Percentiles rank a stretch among this genome's conserved stretches.
Evolutionary conservation across 306 rosid species (phyloP).

Genomic region (Gastrolobium villosum): DNA sequence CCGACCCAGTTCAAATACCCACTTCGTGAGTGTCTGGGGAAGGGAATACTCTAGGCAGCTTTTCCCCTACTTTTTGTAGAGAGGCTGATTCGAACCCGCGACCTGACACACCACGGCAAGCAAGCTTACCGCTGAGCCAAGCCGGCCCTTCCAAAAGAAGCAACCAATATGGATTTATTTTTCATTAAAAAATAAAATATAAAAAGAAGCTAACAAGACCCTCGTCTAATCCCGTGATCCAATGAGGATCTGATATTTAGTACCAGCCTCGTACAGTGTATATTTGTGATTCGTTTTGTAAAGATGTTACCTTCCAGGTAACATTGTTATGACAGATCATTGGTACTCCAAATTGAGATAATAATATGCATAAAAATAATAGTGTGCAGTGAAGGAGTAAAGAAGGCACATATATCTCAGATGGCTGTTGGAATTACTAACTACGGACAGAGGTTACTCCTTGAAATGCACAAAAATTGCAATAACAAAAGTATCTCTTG

Average conservation of each 20-base stretch:
- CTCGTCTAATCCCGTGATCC: not conserved
- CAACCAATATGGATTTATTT: not conserved
- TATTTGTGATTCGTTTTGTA: conserved; percentile 25
- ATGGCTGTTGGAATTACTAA: conserved; percentile 15
- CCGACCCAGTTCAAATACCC: too few species aligned
- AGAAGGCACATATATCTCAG: conserved; percentile 30
- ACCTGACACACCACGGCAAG: too few species aligned
- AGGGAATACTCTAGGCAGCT: too few species aligned
- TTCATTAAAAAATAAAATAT: not conserved
- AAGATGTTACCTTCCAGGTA: conserved; percentile 9
- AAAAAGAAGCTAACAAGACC: conserved; percentile 26
- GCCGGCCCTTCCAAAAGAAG: too few species aligned
- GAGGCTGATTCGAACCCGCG: too few species aligned
- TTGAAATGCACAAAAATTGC: conserved; percentile 26
- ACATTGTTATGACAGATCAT: conserved; percentile 17
- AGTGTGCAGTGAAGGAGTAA: not conserved
- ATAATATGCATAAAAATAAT: not conserved
- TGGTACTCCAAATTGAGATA: conserved; percentile 13
- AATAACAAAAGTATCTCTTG: not conserved
- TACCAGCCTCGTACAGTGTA: not conserved
- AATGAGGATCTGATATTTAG: conserved; percentile 13
- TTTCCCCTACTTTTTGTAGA: too few species aligned
- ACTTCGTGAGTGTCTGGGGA: too few species aligned
- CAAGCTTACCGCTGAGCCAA: too few species aligned
- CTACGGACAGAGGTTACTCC: not conserved